Evolutionary conservation across 441 rosid genomes (phyloP).

Genomic region (Sinapis alba): DNA sequence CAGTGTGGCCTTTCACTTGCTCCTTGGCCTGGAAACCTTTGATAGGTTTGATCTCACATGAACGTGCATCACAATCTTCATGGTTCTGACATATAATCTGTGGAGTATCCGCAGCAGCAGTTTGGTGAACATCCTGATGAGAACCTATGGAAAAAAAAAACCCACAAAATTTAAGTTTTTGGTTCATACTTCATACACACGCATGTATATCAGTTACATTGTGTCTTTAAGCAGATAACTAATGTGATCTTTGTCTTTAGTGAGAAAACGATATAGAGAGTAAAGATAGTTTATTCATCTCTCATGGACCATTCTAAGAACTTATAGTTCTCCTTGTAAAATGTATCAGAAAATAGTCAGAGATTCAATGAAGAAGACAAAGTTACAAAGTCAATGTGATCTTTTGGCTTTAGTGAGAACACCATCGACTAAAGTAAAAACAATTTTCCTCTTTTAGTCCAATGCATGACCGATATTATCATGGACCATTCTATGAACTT

Average conservation of each 20-base stretch:
- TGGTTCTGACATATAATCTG: slow-evolving; percentile 67
- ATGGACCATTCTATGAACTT: slow-evolving; percentile 18
- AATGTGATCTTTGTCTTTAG: neutral
- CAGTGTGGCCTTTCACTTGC: slow-evolving; percentile 93
- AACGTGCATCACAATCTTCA: slow-evolving; percentile 65
- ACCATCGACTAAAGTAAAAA: neutral
- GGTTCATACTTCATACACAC: slow-evolving; percentile 11
- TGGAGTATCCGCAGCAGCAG: slow-evolving; percentile 41
- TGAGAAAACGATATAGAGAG: neutral
- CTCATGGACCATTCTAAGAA: slow-evolving; percentile 13
- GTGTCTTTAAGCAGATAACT: neutral
- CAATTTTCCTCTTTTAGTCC: neutral
- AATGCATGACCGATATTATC: neutral
- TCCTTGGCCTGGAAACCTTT: slow-evolving; percentile 93
- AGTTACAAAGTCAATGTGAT: neutral
- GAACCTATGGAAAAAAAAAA: slow-evolving; percentile 54
- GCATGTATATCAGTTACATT: neutral
- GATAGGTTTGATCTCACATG: slow-evolving; percentile 69
- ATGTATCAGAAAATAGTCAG: slow-evolving; percentile 29
- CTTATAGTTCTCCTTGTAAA: slow-evolving; percentile 1
- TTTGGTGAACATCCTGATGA: slow-evolving; percentile 65
- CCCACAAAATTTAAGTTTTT: neutral
- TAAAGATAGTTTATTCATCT: neutral
- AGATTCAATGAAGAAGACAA: slow-evolving; percentile 53
- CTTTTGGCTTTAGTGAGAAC: slow-evolving; percentile 7